These are phyloP conservation scores for Ogataea ramenticola DNA, from an alignment of 805 yeast genomes.

Conservation along the genomic window DNA sequence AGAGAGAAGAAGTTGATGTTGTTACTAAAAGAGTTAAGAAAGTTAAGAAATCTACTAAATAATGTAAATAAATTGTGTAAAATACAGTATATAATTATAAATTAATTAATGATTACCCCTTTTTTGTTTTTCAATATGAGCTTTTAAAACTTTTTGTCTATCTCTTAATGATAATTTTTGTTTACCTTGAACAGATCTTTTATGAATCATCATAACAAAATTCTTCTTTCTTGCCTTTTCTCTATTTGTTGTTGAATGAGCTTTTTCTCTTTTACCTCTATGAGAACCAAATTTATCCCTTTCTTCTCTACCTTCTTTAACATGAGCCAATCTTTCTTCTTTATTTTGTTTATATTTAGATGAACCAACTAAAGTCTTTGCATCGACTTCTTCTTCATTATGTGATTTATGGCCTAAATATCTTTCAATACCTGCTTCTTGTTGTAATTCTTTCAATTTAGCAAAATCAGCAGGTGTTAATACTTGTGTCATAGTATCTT, in stretches of 20 bases:
- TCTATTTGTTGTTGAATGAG: constrained; percentile 87
- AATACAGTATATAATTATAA: no score
- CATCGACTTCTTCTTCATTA: constrained; percentile 85
- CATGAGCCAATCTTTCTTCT: constrained; percentile 85
- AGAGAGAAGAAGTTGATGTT: no score
- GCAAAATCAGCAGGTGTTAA: constrained; percentile 98
- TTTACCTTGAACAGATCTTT: constrained; percentile 89
- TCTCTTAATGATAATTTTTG: constrained; percentile 85
- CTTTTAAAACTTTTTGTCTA: constrained; percentile 76
- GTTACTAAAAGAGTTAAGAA: neutral
- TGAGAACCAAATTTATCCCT: constrained; percentile 86
- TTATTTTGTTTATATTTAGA: constrained; percentile 75
- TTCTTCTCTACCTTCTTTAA: constrained; percentile 87
- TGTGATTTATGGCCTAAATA: constrained; percentile 49
- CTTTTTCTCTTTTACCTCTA: constrained; percentile 69
- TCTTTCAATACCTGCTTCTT: constrained; percentile 81
- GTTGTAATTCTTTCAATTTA: constrained; percentile 79
- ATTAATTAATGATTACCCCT: constrained; percentile 45
- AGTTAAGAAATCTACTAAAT: no score
- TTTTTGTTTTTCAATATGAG: constrained; percentile 87
- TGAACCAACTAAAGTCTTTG: constrained; percentile 68
- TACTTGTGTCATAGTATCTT: constrained; percentile 43
- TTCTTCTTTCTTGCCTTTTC: constrained; percentile 98
- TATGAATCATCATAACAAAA: constrained; percentile 97
- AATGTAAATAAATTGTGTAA: no score